Evolutionary conservation across 1,284 basidiomycete species (phyloP), one percentile per base, ranked within the genome.

Genomic region (Porogramme epimiltina): DNA sequence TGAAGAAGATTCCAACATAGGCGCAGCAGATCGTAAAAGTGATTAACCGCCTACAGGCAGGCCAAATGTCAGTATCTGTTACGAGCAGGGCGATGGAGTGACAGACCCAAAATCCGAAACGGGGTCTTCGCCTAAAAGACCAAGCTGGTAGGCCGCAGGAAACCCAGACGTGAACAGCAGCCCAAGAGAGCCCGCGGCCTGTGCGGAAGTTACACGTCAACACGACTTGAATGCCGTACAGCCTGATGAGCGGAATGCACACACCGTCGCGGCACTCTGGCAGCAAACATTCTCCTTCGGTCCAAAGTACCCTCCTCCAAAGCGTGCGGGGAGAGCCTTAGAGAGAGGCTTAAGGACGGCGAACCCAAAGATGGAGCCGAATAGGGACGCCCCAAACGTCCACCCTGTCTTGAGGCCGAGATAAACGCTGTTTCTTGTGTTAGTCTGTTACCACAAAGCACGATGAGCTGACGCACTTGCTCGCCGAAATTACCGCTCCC

Each of bases 401-500:
- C 84, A 82, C 20, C 84, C 84, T 1, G 84, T 85, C 72, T 88
- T 87, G 53, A 87, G 66, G 39, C 85, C 84, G 31, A 88, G 78
- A 65, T 88, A 87, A 49, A 87, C 55, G 38, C 59, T 62, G 18
- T 26, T 4, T 37, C 2, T 5, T 26, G 28, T 38, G 36, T 33
- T 3, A 3, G 28, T n/a, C 15, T 6, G 24, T 3, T 18, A 24
- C 3, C 19, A 18, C 18, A 20, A 22, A 15, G 25, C 9, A 31
- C 10, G n/a, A 34, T 16, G 18, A 22, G 19, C 6, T 13, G 25
- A 34, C 59, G 23, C 45, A 60, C 61, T 62, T 62, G 61, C 61
- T 62, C 2, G 61, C 61, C 8, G 61, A 62, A 23, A 62, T 77
- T 55, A 87, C 61, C 23, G 78, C 77, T 22, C 84, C 84, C n/a